Percentiles rank a stretch among this genome's conserved stretches.
Evolutionary conservation across 1,284 basidiomycete genomes (phyloP).

Genomic region (Trichosporon sp.): DNA sequence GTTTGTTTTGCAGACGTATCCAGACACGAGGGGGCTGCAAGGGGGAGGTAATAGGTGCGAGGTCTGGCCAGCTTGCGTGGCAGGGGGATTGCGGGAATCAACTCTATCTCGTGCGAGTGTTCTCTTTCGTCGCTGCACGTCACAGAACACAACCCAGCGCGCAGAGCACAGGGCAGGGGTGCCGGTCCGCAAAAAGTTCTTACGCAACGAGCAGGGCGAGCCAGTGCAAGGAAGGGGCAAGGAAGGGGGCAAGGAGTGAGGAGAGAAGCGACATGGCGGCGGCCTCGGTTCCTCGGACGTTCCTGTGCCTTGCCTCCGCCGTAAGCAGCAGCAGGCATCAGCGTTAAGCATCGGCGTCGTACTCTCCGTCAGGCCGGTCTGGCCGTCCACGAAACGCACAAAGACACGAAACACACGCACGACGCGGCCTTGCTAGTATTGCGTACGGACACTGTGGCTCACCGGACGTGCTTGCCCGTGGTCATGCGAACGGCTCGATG

Average conservation of each 20-base stretch:
- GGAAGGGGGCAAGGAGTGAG: not conserved
- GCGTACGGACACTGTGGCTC: too few species aligned
- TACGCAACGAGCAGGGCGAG: too few species aligned
- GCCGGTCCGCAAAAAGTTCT: too few species aligned
- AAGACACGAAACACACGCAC: too few species aligned
- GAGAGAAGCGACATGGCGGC: not conserved
- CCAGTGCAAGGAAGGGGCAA: not conserved
- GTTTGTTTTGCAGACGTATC: not conserved
- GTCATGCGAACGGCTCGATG: too few species aligned
- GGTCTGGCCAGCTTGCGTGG: constrained; percentile 1
- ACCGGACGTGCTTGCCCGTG: too few species aligned
- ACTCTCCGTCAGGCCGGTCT: not conserved
- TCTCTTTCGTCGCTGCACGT: not conserved
- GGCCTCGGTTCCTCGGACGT: constrained; percentile 1
- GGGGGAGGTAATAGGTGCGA: not conserved
- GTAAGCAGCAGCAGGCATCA: not conserved
- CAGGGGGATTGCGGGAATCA: constrained; percentile 12
- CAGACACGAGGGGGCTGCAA: not conserved
- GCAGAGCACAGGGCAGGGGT: not conserved
- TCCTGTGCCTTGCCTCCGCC: not conserved
- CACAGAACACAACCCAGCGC: not conserved
- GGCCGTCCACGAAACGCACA: too few species aligned
- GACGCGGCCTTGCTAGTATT: too few species aligned
- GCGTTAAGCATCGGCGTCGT: not conserved
- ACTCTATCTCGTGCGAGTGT: not conserved